Conservation (phyloP, 2,329 filamentous ascomycete species). For the Tolypocladium inflatum region DNA sequence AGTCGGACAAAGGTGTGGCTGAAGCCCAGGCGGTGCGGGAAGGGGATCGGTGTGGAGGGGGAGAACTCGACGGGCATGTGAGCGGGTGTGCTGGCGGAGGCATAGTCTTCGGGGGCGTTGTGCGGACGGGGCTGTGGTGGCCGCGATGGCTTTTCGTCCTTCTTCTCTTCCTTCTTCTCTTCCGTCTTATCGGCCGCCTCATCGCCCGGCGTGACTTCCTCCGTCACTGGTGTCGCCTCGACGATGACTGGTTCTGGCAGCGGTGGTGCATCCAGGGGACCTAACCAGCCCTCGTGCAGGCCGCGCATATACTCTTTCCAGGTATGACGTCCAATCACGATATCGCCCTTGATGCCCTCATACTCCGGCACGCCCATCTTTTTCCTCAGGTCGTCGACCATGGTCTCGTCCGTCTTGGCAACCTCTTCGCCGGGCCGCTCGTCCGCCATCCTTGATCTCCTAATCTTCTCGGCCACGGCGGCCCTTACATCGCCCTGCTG, state of each 20-base stretch:
- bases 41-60: conserved; percentile 61
- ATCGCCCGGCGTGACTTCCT: conserved; percentile 9
- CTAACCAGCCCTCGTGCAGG: conserved; percentile 92
- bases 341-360: conserved; percentile 67
- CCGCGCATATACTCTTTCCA: conserved; percentile 98
- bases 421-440: conserved; percentile 39
- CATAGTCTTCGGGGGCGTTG: conserved; percentile 65
- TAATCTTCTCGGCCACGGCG: conserved; percentile 76
- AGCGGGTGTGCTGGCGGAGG: conserved; percentile 51
- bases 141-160: conserved; percentile 43
- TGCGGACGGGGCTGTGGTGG: conserved; percentile 61
- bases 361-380: conserved; percentile 61
- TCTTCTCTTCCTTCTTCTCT: conserved; percentile 29
- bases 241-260: conserved; percentile 17
- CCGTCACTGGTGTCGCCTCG: conserved; percentile 9
- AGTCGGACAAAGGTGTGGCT: conserved; percentile 79
- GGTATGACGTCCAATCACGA: conserved; percentile 81
- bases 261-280: conserved; percentile 60
- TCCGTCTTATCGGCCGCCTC: conserved; percentile 9
- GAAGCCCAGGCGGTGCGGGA: conserved; percentile 90
- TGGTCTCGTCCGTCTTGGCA: conserved; percentile 37
- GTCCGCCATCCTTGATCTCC: conserved; percentile 56
- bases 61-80: conserved; percentile 62
- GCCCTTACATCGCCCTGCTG: conserved; percentile 89
- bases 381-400: conserved; percentile 54